Conservation (phyloP, 192 early-diverging fungal species). For the Umbelopsis isabellina region DNA sequence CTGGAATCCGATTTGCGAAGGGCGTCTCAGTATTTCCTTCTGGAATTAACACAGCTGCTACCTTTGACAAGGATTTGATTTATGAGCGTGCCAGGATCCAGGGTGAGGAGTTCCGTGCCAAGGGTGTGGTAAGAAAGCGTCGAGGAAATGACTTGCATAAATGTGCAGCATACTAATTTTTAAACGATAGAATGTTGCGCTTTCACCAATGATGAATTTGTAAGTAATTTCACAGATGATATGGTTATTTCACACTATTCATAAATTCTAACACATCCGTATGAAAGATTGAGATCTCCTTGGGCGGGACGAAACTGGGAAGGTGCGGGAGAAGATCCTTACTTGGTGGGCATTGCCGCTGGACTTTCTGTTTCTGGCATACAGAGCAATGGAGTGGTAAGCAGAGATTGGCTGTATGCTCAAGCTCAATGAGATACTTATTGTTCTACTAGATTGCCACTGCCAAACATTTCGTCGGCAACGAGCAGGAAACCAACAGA, state of each 20-base stretch:
- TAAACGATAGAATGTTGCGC: background rate
- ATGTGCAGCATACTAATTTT: too few species aligned
- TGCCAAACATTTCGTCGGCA: slow-evolving; percentile 38
- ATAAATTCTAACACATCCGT: too few species aligned
- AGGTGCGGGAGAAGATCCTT: slow-evolving; percentile 33
- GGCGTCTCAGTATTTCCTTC: slow-evolving; percentile 46
- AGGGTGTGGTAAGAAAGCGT: slow-evolving; percentile 42
- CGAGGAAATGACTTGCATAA: too few species aligned
- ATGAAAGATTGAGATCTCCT: slow-evolving; percentile 23
- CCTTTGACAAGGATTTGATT: slow-evolving; percentile 58
- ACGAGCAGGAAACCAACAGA: slow-evolving; percentile 40
- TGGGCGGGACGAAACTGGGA: slow-evolving; percentile 33
- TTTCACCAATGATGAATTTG: slow-evolving; percentile 17
- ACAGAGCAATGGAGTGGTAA: slow-evolving; percentile 28
- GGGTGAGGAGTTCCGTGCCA: slow-evolving; percentile 58
- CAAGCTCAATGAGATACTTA: background rate
- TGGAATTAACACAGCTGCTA: slow-evolving; percentile 62
- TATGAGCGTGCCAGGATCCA: slow-evolving; percentile 45
- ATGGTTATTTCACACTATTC: slow-evolving; percentile 1
- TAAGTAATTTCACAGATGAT: slow-evolving; percentile 27
- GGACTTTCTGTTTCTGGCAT: slow-evolving; percentile 22
- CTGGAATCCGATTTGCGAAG: slow-evolving; percentile 46
- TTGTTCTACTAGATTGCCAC: slow-evolving; percentile 23
- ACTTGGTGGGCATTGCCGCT: slow-evolving; percentile 16
- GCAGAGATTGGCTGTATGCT: background rate